Base-by-base conservation (phyloP, 2,329 filamentous ascomycete species). In the Tothia fuscella region DNA sequence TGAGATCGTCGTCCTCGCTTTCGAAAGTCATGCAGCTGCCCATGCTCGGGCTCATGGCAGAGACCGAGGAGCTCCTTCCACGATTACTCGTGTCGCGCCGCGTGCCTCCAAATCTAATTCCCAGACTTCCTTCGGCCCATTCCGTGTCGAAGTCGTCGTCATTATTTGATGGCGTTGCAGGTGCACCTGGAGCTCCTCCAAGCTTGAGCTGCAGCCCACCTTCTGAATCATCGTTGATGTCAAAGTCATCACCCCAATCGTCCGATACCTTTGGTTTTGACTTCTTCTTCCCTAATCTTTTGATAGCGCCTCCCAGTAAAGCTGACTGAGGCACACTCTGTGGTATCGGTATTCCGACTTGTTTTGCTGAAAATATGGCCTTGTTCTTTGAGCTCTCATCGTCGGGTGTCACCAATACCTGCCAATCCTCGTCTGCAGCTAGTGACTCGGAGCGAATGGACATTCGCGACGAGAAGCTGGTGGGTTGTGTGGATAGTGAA, bases 41-140 rank as follows among this genome's bases (percentile, higher is more conserved):
- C 43, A 93, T 74, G 58, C 88, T 96, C 12, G 91, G 89, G 56
- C 89, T 96, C 58, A 95, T 73, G 21, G 85, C 84, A 29, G 88
- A 94, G 26, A 81, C 78, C 14, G 86, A 89, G 1, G 87, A 94
- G 64, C 85, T 91, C 53, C 85, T 78, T 53, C 79, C 78, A 37
- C 85, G 88, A 30, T 76, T 77, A n/a, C n/a, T n/a, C n/a, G 71
- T 74, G 53, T 89, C 85, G 52, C 85, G 78, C 49, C 78, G 74
- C 12, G 86, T 94, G 33, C 89, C 89, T 29, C 83, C 88, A 62
- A 88, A 89, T 44, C 89, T 76, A 33, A 89, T 93, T 29, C 89
- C 87, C 45, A 95, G 70, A 57, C 88, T 95, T 42, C 87, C 88
- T 62, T 96, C 91, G 40, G 82, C 85, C 82, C 89, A 93, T 56